Evolutionary conservation across 2,329 filamentous ascomycete species (phyloP), one percentile per base, ranked within the genome.

Genomic region (Simplicillium aogashimaense): DNA sequence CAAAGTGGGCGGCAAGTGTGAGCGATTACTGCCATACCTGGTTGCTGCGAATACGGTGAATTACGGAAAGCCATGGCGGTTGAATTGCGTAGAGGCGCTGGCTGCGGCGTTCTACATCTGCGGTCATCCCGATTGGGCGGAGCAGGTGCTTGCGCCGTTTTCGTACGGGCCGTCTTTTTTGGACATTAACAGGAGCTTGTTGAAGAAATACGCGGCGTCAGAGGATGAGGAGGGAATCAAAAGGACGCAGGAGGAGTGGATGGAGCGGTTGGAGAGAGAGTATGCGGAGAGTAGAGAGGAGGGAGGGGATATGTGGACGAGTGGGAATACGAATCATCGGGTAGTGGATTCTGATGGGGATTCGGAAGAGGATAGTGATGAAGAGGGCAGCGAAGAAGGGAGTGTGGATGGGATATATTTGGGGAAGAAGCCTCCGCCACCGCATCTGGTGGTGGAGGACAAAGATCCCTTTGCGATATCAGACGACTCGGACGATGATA

Each of bases 11-110:
- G 92, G 92, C 17, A 92, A 89, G 61, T 94, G 89, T 61, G 88
- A 95, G 67, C 72, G 92, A 40, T 62, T 95, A 47, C 67, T 98
- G 42, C 92, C 92, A 0, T 98, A 98, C 60, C 79, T 98, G 7
- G 89, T 98, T 37, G 92, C 92, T 6, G 92, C 92, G 36, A 98
- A 98, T 59, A 83, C 85, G 1, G 92, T 95, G 55, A 98, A 98
- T 65, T 98, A 98, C 64, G 92, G 92, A 45, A 86, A 86, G 55
- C 92, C 92, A 5, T 95, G 89, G 86, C 74, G 89, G 40, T 61
- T 98, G 46, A 98, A 98, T 61, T 98, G 92, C 53, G 92, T 88
- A 25, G 92, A 98, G 67, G 92, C 92, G 4, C 69, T 98, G 36
- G 92, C 88, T 0, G 90, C 92, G 3, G 86, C 86, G 16, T 98